These are phyloP conservation scores for Ailanthus altissimus DNA, from an alignment of 345 rosid genomes.

Conservation along the genomic window DNA sequence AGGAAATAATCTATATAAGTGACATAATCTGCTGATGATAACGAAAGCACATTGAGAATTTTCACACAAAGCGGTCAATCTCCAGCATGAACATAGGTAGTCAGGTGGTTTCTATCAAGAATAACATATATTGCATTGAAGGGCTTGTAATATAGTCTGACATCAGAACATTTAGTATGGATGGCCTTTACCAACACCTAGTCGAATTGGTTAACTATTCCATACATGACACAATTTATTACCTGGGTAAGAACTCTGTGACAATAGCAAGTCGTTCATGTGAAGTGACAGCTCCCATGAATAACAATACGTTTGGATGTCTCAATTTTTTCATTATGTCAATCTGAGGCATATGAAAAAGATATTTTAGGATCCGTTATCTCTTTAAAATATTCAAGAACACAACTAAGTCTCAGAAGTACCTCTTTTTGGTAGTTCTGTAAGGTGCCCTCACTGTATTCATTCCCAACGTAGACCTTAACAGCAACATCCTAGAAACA, in stretches of 20 bases:
- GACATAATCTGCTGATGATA: background rate
- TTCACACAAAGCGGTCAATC: too few relatives aligned
- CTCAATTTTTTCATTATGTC: conserved; percentile 82
- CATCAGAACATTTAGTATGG: background rate
- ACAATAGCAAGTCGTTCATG: conserved; percentile 72
- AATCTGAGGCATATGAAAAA: conserved; percentile 40
- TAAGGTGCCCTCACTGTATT: conserved; percentile 54
- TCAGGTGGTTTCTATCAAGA: background rate
- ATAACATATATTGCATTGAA: background rate
- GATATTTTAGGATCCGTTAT: background rate
- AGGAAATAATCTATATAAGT: background rate
- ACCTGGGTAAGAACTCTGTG: conserved; percentile 90
- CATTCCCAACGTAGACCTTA: conserved; percentile 70
- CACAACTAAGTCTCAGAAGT: conserved; percentile 6
- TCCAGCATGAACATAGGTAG: background rate
- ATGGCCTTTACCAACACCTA: background rate
- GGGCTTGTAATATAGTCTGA: background rate
- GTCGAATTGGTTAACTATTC: background rate
- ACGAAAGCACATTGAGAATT: background rate
- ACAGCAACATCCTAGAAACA: conserved; percentile 77
- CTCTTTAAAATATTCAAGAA: background rate
- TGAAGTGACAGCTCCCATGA: conserved; percentile 93
- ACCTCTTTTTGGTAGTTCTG: conserved; percentile 85
- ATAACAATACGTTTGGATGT: conserved; percentile 86
- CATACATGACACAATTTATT: background rate